Evolutionary conservation across 179 eudicot species (phyloP), one percentile per base, ranked within the genome.

Genomic region (Pouteria campechiana): DNA sequence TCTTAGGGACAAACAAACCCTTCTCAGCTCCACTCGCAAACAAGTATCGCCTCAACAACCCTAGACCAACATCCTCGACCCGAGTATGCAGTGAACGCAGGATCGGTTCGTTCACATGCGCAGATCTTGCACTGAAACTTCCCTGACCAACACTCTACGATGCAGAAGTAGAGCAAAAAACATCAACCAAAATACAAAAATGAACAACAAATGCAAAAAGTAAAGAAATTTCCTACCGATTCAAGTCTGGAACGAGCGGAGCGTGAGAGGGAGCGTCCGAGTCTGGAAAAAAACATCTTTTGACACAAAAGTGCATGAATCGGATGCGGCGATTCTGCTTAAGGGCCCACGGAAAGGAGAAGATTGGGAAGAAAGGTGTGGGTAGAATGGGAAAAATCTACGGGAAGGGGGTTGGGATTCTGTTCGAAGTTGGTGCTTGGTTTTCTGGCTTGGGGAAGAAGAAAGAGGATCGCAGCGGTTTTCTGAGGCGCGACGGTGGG

Each of bases 211-310:
- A 38, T 11, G 4, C 17, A 15, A 30, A 37, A 23, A 16, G 23
- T 27, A 17, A 12, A 25, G 14, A 24, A 5, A 9, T 30, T 60
- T 60, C 77, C 92, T 61, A n/a, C n/a, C n/a, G n/a, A n/a, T n/a
- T n/a, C n/a, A n/a, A n/a, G n/a, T n/a, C 55, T 67, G 18, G 72
- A 37, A 43, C 79, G 78, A 32, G 81, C 65, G 7, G 80, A 72
- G 35, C 92, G 85, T n/a, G 85, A 34, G 14, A 81, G 7, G 6
- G 86, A 74, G 42, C 79, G 70, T 14, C 79, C 72, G 10, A 81
- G 41, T 58, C 55, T 61, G 4, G 83, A 71, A 35, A 78, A 61
- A 13, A 74, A 74, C 92, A 81, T 81, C 10, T n/a, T 43, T 32
- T 15, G 3, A 7, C 17, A 12, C 11, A 32, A 28, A 13, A 3